Percentiles rank a stretch among this genome's conserved stretches.
Conservation (phyloP, 257 asterid genomes). For the Fraxinus cuspidata region DNA sequence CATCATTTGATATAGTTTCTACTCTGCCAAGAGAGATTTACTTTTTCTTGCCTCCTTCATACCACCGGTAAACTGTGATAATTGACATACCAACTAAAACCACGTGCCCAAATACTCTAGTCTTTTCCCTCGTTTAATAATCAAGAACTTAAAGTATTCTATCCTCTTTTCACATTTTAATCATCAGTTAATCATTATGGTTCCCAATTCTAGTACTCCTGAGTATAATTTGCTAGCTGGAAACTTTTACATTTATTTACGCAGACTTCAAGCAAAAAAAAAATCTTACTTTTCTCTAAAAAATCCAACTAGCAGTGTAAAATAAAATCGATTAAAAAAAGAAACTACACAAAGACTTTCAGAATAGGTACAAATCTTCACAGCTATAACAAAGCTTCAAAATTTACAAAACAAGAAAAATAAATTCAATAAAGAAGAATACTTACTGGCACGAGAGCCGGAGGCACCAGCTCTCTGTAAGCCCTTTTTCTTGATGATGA, state of each 20-base stretch:
- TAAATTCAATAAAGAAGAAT: background rate
- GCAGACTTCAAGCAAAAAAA: constrained; percentile 1
- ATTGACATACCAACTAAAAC: background rate
- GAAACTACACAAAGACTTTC: background rate
- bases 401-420: background rate
- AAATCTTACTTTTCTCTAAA: background rate
- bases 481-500: constrained; percentile 44
- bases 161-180: background rate
- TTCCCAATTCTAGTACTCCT: constrained; percentile 2
- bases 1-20: background rate
- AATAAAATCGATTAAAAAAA: no score
- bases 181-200: background rate
- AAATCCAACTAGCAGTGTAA: background rate
- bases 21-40: background rate
- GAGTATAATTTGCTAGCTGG: constrained; percentile 13
- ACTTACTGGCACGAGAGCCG: constrained; percentile 68
- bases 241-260: constrained; percentile 4
- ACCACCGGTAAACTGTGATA: background rate
- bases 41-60: background rate
- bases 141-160: no score
- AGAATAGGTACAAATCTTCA: background rate
- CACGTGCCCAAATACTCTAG: background rate
- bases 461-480: constrained; percentile 63
- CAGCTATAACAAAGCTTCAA: background rate
- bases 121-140: no score